Percentiles rank a stretch among this genome's conserved stretches.
phyloP scores from a whole-genome alignment of 1,284 basidiomycete genomes.

The Pseudozyma thailandica region DNA sequence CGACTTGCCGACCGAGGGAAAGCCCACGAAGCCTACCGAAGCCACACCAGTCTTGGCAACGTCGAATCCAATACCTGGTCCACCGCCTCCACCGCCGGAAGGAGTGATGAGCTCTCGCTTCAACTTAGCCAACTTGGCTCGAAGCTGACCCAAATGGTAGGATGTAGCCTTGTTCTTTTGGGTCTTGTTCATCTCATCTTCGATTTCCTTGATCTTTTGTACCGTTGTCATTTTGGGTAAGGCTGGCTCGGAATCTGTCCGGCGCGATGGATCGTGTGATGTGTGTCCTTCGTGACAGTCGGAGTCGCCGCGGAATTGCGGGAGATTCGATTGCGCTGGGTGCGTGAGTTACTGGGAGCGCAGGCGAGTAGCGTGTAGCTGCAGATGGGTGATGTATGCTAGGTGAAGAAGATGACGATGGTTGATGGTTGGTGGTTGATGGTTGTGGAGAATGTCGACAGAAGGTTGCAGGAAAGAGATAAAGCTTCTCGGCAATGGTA shows the following conservation, averaged over 20 bases:
- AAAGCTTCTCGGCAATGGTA: constrained; percentile 14
- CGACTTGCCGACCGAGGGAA: constrained; percentile 76
- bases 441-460: constrained; percentile 7
- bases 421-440: neutral
- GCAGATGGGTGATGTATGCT: neutral
- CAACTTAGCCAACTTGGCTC: constrained; percentile 97
- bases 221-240: constrained; percentile 54
- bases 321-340: neutral
- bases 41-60: constrained; percentile 95
- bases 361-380: neutral
- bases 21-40: constrained; percentile 77
- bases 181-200: constrained; percentile 71
- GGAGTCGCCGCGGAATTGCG: neutral
- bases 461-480: neutral
- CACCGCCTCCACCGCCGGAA: constrained; percentile 81
- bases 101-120: constrained; percentile 91
- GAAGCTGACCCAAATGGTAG: constrained; percentile 95
- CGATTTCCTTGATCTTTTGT: constrained; percentile 67
- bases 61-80: constrained; percentile 78
- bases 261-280: constrained; percentile 7
- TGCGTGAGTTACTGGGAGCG: neutral
- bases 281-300: neutral
- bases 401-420: neutral
- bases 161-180: constrained; percentile 88
- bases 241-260: constrained; percentile 32